Conservation (phyloP, 1,139 yeast genomes). For the Schwanniomyces etchellsii region DNA sequence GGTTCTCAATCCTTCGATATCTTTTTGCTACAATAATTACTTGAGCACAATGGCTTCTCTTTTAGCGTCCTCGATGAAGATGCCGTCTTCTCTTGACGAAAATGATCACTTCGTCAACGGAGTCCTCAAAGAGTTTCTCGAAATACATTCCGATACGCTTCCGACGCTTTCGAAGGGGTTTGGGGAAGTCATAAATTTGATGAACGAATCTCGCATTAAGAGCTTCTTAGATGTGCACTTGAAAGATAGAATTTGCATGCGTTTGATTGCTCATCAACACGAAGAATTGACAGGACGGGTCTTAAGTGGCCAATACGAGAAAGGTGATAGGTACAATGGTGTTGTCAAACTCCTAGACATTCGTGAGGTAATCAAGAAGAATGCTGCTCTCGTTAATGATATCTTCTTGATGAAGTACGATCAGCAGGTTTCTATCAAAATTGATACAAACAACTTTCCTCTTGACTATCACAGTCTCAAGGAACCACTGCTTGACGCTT, state of each 20-base stretch:
- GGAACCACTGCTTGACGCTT: slow-evolving; percentile 19
- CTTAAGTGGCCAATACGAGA: slow-evolving; percentile 16
- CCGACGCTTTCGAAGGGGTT: slow-evolving; percentile 80
- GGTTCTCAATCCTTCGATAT: slow-evolving; percentile 82
- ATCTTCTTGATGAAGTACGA: slow-evolving; percentile 80
- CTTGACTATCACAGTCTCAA: slow-evolving; percentile 29
- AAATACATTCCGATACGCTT: slow-evolving; percentile 76
- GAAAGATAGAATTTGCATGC: slow-evolving; percentile 77
- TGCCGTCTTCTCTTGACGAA: slow-evolving; percentile 45
- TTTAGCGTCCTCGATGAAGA: slow-evolving; percentile 34
- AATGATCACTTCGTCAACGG: slow-evolving; percentile 43
- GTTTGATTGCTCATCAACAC: slow-evolving; percentile 82
- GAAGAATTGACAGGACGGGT: slow-evolving; percentile 47
- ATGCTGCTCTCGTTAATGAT: slow-evolving; percentile 74
- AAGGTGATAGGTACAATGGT: slow-evolving; percentile 54
- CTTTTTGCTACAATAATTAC: slow-evolving; percentile 73
- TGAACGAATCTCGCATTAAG: slow-evolving; percentile 48
- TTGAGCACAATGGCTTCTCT: slow-evolving; percentile 64
- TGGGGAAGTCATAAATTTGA: slow-evolving; percentile 58
- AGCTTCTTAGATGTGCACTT: slow-evolving; percentile 70
- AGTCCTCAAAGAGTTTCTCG: slow-evolving; percentile 55
- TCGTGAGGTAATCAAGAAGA: slow-evolving; percentile 52
- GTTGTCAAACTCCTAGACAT: slow-evolving; percentile 63
- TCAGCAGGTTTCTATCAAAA: slow-evolving; percentile 53
- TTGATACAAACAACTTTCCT: slow-evolving; percentile 41